Conservation (phyloP, 1,284 basidiomycete genomes). For the Cryptococcus hybrid region DNA sequence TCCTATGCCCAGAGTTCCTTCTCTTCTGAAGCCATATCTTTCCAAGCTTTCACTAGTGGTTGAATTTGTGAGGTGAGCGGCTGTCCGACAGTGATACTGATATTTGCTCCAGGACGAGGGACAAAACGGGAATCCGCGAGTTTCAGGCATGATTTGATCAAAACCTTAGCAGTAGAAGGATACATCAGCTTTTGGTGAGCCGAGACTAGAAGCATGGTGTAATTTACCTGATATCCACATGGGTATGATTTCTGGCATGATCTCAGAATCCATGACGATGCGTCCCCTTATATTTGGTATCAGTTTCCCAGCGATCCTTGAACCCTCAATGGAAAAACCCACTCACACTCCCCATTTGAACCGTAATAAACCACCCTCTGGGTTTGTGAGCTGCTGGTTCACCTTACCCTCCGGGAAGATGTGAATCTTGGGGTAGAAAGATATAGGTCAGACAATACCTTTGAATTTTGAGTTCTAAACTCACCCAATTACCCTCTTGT, state of each 20-base stretch:
- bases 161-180: conserved; percentile 59
- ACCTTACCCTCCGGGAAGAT: conserved; percentile 93
- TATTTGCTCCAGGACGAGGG: conserved; percentile 38
- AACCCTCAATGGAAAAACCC: neutral
- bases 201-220: neutral
- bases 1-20: conserved; percentile 25
- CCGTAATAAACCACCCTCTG: conserved; percentile 60
- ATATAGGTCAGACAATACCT: neutral
- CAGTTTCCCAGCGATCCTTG: neutral
- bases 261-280: conserved; percentile 73
- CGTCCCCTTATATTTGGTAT: conserved; percentile 59
- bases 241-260: conserved; percentile 80
- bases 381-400: conserved; percentile 67
- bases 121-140: conserved; percentile 54
- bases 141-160: conserved; percentile 84
- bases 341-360: conserved; percentile 98
- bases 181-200: neutral
- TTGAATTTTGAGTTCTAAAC: conserved; percentile 22
- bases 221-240: conserved; percentile 81
- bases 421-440: conserved; percentile 63
- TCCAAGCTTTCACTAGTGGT: conserved; percentile 42
- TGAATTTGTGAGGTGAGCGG: conserved; percentile 37
- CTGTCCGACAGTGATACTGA: conserved; percentile 46
- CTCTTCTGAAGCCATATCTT: conserved; percentile 18
- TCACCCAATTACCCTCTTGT: conserved; percentile 79